Evolutionary conservation across 371 early-diverging fungal species (phyloP), one percentile per base, ranked within the genome.

Genomic region (Nosema muscidifuracis): DNA sequence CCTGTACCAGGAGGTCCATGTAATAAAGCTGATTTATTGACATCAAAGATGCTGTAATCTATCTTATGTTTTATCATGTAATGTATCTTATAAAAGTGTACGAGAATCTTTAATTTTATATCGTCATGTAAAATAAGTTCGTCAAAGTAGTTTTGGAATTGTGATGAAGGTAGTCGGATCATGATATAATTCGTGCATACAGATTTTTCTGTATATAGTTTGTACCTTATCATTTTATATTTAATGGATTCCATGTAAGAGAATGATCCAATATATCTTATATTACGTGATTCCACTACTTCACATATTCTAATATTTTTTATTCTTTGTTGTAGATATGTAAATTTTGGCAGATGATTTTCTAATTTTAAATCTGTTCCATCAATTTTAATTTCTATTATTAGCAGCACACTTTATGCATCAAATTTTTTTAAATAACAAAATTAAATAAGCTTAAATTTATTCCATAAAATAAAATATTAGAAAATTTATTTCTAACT

Each of bases 1-100:
- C 83, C 83, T 43, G 83, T 82, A 26, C 83, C 83, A 28, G 99
- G 99, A 15, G 97, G 97, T 26, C 97, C 97, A 80, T 96, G 97
- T 40, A 97, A 85, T 67, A 99, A 85, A 13, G 97, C 97, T 75
- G 97, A 90, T 85, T 97, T 97, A 24, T 15, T 51, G 16, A 51
- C 16, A 51, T 51, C 24, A 51, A 51, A 51, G 24, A 18, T 20
- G 4, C 9, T 9, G 6, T 9, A 4, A 51, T 51, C 22, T 9
- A 51, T 24, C 24, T 51, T 51, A 6, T 15, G 3, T 20, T 15
- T 24, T n/a, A 9, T 3, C 3, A 9, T 9, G 12, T 51, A 6
- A 9, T 20, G 24, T 4, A 51, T 24, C 22, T 51, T 51, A 24
- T 51, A 51, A 24, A 51, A 51, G 16, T 51, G 51, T 24, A 9